A percentile compares a stretch with the other conserved stretches of the same genome.
Evolutionary conservation across 2,329 filamentous ascomycete genomes (phyloP).

Genomic region (Colletotrichum lentis): DNA sequence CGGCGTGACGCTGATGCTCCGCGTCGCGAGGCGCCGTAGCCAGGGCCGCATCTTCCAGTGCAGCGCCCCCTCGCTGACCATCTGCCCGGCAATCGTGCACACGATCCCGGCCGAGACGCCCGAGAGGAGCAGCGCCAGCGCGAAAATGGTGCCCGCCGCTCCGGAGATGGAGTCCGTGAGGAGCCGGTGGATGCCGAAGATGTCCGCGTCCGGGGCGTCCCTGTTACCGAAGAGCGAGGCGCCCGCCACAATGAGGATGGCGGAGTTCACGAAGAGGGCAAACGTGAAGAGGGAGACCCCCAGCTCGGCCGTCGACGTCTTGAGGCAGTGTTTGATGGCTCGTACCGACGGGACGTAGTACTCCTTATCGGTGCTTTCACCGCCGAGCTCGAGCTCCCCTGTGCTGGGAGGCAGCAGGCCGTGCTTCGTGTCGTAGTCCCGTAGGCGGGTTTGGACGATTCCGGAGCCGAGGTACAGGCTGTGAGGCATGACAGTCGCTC

Average conservation of each 20-base stretch:
- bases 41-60: conserved; percentile 79
- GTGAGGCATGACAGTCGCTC: conserved; percentile 78
- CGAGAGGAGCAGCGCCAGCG: conserved; percentile 79
- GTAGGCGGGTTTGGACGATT: conserved; percentile 72
- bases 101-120: conserved; percentile 85
- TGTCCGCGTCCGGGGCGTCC: conserved; percentile 72
- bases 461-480: conserved; percentile 74
- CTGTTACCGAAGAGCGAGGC: conserved; percentile 73
- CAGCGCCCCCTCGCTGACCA: conserved; percentile 85
- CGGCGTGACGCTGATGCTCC: conserved; percentile 81
- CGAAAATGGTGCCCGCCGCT: conserved; percentile 84
- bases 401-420: conserved; percentile 57
- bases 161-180: conserved; percentile 74
- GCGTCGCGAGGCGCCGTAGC: conserved; percentile 79
- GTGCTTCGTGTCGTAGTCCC: conserved; percentile 67
- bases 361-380: conserved; percentile 52
- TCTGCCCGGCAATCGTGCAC: conserved; percentile 89
- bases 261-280: conserved; percentile 83
- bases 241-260: conserved; percentile 84
- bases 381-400: conserved; percentile 39
- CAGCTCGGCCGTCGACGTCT: conserved; percentile 76
- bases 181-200: conserved; percentile 83
- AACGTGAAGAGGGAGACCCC: conserved; percentile 80
- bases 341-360: conserved; percentile 75
- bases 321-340: conserved; percentile 78